phyloP scores from a whole-genome alignment of 169 alveolate genomes.

The Babesia gibsoni region DNA sequence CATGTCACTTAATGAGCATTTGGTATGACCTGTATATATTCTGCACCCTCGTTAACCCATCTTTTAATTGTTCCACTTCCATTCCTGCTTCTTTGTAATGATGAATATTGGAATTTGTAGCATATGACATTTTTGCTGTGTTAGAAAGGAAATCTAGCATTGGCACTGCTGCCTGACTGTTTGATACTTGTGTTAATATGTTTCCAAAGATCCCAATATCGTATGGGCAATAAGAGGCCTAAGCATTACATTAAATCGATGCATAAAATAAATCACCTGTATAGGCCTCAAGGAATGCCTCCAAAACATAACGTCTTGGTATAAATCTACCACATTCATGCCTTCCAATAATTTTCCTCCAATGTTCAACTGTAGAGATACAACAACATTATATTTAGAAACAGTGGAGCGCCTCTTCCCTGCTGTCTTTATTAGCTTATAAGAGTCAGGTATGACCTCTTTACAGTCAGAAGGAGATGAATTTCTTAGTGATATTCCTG shows the following conservation, averaged over 20 bases:
- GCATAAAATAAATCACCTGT: conserved; percentile 43
- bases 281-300: conserved; percentile 53
- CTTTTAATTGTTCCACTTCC: neutral
- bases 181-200: conserved; percentile 60
- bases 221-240: conserved; percentile 19
- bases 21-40: neutral
- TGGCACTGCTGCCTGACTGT: conserved; percentile 59
- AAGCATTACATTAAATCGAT: neutral
- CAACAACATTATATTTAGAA: conserved; percentile 49
- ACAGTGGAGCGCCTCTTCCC: conserved; percentile 20
- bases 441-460: neutral
- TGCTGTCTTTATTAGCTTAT: conserved; percentile 4
- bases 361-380: conserved; percentile 48
- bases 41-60: neutral
- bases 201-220: conserved; percentile 30
- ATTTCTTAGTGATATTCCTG: neutral
- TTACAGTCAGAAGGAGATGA: neutral
- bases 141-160: conserved; percentile 22
- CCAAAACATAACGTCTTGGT: conserved; percentile 62
- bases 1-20: neutral
- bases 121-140: conserved; percentile 60
- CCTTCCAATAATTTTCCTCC: conserved; percentile 60
- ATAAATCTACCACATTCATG: conserved; percentile 42
- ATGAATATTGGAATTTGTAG: conserved; percentile 64
- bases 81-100: conserved; percentile 53